Evolutionary conservation across 2,329 filamentous ascomycete species (phyloP).

Genomic region (Cadophora sp.): DNA sequence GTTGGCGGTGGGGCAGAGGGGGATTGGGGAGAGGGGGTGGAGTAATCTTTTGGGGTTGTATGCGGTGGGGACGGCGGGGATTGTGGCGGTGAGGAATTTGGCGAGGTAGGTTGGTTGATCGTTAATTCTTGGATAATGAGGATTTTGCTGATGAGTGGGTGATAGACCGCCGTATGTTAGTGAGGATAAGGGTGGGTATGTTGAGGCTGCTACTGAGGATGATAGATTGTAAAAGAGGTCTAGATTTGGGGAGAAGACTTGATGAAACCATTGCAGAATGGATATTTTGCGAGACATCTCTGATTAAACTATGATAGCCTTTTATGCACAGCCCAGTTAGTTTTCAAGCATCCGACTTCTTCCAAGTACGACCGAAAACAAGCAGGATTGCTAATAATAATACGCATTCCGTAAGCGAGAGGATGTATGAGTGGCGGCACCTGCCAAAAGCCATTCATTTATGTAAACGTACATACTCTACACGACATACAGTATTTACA

Average conservation of each 20-base stretch:
- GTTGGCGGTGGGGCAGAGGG: conserved; percentile 58
- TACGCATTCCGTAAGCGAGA: too few species aligned
- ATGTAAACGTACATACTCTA: not conserved
- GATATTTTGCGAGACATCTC: too few species aligned
- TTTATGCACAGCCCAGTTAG: too few species aligned
- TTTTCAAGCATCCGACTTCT: too few species aligned
- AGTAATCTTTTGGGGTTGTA: conserved; percentile 57
- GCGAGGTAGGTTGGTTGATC: conserved; percentile 51
- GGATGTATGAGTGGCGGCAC: not conserved
- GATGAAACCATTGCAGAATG: too few species aligned
- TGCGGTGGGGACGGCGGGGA: conserved; percentile 57
- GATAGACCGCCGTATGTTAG: conserved; percentile 35
- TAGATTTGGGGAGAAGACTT: not conserved
- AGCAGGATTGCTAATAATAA: too few species aligned
- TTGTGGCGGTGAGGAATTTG: conserved; percentile 59
- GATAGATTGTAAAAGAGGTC: not conserved
- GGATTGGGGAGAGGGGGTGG: conserved; percentile 53
- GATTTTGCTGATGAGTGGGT: conserved; percentile 23
- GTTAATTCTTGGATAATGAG: not conserved
- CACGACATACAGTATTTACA: not conserved
- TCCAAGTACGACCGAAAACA: too few species aligned
- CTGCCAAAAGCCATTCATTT: not conserved
- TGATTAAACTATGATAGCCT: too few species aligned
- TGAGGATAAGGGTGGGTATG: conserved; percentile 31
- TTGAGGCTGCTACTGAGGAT: conserved; percentile 30